Evolutionary conservation across 768 basidiomycete genomes (phyloP), one percentile per base, ranked within the genome.

Genomic region (Boletus rex-veris): DNA sequence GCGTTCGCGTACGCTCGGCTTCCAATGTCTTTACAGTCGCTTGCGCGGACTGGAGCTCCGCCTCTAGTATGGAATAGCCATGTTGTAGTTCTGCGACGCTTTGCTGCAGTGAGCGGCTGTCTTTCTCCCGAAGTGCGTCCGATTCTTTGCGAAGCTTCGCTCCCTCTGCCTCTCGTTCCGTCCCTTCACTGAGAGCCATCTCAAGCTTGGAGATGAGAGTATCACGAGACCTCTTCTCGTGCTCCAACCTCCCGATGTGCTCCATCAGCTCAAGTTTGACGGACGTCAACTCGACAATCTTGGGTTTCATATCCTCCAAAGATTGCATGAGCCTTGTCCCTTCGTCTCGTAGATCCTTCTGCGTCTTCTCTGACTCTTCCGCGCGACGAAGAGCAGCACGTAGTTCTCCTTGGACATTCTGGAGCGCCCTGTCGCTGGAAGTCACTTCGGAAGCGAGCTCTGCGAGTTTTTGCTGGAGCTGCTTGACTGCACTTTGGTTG

Each of bases 261-360:
- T 92, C 88, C 41, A 77, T 75, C 9, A 90, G 76, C 55, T 88
- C 81, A 14, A 89, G 71, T 66, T 86, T 90, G 55, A 76, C 78
- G 36, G 83, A 80, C 3, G 88, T 90, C 50, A 95, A 75, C 65
- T 90, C 85, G 19, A 92, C 84, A 57, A 92, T 84, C 74, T 92
- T 92, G 38, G 88, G 82, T 30, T 87, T 81, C 83, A 92, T 86
- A 70, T 92, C 90, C 58, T 92, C 86, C 55, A 93, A 72, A n/a
- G 88, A 84, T 28, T 78, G 81, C 83, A 92, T 81, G 33, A 94
- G 77, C 48, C 75, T 78, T n/a, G 80, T 83, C 38, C 91, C 90
- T 69, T 94, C 92, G 0, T 75, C 73, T 62, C 92, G 91, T 4
- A 94, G 76, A 54, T 81, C 84, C 63, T 81, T 81, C 62, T 90